Conservation (phyloP, 441 rosid species). For the Hura crepitans region DNA sequence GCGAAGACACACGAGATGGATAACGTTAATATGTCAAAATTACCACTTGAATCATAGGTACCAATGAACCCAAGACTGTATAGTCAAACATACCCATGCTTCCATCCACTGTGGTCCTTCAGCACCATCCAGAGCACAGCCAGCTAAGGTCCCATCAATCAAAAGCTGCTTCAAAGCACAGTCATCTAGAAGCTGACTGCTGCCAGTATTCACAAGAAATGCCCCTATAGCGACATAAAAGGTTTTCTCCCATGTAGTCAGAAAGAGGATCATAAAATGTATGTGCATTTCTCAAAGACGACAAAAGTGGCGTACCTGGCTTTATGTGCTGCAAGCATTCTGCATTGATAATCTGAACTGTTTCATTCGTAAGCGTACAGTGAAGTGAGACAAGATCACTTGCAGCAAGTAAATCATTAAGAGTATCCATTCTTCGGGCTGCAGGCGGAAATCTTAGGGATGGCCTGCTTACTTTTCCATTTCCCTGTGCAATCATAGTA, state of each 20-base stretch:
- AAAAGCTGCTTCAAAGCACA: conserved; percentile 88
- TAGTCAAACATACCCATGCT: conserved; percentile 77
- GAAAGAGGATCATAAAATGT: conserved; percentile 10
- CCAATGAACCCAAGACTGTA: conserved; percentile 8
- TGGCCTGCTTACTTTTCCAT: conserved; percentile 53
- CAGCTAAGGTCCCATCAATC: conserved; percentile 91
- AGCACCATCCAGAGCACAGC: conserved; percentile 95
- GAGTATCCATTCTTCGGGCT: conserved; percentile 93
- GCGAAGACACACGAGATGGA: neutral
- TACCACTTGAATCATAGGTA: neutral
- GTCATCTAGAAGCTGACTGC: conserved; percentile 91
- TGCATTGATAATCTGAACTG: conserved; percentile 84
- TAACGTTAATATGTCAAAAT: no score
- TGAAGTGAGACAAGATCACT: conserved; percentile 94
- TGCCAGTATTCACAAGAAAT: conserved; percentile 92
- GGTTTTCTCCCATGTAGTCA: conserved; percentile 5
- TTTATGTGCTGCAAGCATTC: conserved; percentile 93
- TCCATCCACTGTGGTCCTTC: conserved; percentile 99
- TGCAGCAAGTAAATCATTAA: conserved; percentile 91
- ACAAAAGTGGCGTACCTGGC: conserved; percentile 54
- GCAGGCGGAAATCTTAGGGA: conserved; percentile 74
- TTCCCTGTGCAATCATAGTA: conserved; percentile 40
- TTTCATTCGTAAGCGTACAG: conserved; percentile 79
- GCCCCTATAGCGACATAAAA: conserved; percentile 51
- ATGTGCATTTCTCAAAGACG: neutral